phyloP scores from a whole-genome alignment of 208 protist species.

The Polymyxa betae region DNA sequence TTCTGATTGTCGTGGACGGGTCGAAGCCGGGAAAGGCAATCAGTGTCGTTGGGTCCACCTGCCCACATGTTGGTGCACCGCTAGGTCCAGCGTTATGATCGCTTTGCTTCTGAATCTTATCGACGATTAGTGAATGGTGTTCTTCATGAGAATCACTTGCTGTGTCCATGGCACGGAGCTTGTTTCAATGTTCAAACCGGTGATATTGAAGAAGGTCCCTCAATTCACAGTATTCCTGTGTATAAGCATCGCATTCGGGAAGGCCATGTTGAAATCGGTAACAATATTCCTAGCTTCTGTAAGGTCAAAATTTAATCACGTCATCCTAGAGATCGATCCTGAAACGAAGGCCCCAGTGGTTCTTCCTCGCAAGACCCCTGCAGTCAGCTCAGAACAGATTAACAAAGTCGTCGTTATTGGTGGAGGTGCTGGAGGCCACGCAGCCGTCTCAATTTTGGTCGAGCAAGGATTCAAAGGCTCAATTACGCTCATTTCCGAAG shows the following conservation, averaged over 20 bases:
- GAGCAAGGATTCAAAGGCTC: background rate
- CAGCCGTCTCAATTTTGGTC: background rate
- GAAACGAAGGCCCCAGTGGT: background rate
- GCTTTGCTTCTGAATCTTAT: background rate
- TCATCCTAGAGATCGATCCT: background rate
- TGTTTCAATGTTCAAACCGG: background rate
- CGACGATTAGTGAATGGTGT: background rate
- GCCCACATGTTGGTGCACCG: background rate
- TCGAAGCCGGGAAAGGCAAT: background rate
- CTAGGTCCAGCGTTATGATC: background rate
- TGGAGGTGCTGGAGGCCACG: background rate
- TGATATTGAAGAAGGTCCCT: background rate
- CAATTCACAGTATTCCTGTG: background rate
- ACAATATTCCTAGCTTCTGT: no score
- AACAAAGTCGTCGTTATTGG: background rate
- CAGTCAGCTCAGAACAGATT: background rate
- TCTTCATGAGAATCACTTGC: background rate
- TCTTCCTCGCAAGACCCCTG: background rate
- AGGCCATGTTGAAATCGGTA: background rate
- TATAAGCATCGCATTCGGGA: background rate
- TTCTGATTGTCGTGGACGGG: background rate
- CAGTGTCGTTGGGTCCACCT: background rate
- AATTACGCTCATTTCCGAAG: background rate
- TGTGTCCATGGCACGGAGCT: background rate
- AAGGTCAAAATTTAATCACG: background rate